Conservation (phyloP, 345 rosid species). For the Salix brachista region DNA sequence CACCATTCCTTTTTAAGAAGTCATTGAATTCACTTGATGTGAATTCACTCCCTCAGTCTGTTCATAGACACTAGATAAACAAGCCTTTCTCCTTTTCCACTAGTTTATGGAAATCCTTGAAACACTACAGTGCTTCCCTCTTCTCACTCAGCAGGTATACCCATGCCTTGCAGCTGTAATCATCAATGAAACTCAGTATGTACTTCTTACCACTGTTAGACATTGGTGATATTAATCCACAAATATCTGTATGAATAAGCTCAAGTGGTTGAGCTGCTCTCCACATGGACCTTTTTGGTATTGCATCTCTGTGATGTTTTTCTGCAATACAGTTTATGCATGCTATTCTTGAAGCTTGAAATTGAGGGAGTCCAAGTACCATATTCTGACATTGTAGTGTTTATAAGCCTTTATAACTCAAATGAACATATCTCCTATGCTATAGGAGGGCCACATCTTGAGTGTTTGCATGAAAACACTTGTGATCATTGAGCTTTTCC, state of each 20-base stretch:
- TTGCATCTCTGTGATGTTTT: not conserved
- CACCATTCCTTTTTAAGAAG: too few species aligned
- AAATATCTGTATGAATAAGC: not conserved
- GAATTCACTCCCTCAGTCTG: fast-evolving
- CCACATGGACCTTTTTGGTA: not conserved
- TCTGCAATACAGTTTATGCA: not conserved
- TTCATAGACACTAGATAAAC: too few species aligned
- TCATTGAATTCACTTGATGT: too few species aligned
- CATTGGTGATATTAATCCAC: not conserved
- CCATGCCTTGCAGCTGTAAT: not conserved
- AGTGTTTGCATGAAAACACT: too few species aligned
- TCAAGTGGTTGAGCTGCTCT: not conserved
- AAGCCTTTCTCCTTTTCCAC: not conserved
- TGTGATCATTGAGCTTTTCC: too few species aligned
- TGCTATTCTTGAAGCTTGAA: fast-evolving
- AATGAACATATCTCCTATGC: too few species aligned
- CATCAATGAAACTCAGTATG: not conserved
- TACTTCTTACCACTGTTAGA: not conserved
- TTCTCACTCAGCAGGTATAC: not conserved
- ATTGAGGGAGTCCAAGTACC: too few species aligned
- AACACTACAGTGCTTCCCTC: not conserved
- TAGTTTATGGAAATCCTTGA: not conserved
- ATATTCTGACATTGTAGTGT: too few species aligned
- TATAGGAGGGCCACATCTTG: too few species aligned
- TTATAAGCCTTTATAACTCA: too few species aligned